These are phyloP conservation scores for Gliomastix tumulicola DNA, from an alignment of 2,329 filamentous ascomycete species.

Conservation along the genomic window DNA sequence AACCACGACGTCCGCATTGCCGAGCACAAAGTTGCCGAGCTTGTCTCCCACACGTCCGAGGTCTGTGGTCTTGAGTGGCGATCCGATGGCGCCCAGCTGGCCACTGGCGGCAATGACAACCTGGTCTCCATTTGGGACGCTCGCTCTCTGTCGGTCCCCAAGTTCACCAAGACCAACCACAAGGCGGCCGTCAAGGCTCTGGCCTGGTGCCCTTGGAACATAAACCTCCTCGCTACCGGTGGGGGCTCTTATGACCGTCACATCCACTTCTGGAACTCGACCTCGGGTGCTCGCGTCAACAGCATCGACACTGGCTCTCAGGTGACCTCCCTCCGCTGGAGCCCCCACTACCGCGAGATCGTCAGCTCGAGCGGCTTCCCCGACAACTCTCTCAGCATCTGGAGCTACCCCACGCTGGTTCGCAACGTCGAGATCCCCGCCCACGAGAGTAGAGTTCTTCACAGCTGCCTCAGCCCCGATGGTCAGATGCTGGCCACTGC, in stretches of 20 bases:
- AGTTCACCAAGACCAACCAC: conserved; percentile 99
- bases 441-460: conserved; percentile 91
- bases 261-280: conserved; percentile 99
- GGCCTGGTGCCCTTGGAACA: conserved; percentile 98
- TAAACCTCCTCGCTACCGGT: conserved; percentile 92
- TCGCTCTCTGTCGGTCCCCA: conserved; percentile 83
- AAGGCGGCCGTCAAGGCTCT: conserved; percentile 97
- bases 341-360: conserved; percentile 94
- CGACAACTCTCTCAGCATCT: conserved; percentile 98
- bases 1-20: conserved; percentile 98
- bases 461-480: conserved; percentile 94
- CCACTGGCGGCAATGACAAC: conserved; percentile 98
- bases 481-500: conserved; percentile 97
- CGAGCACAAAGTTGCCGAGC: conserved; percentile 96
- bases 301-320: conserved; percentile 98
- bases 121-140: conserved; percentile 99
- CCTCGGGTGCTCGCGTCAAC: conserved; percentile 94
- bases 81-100: conserved; percentile 90
- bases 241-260: conserved; percentile 94
- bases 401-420: conserved; percentile 95
- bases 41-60: conserved; percentile 94
- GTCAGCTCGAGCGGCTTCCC: conserved; percentile 96
- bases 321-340: conserved; percentile 94
- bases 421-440: conserved; percentile 97
- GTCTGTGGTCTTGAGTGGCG: conserved; percentile 98